Evolutionary conservation across 1,139 yeast species (phyloP), one percentile per base, ranked within the genome.

Genomic region (Nadsonia commutata): DNA sequence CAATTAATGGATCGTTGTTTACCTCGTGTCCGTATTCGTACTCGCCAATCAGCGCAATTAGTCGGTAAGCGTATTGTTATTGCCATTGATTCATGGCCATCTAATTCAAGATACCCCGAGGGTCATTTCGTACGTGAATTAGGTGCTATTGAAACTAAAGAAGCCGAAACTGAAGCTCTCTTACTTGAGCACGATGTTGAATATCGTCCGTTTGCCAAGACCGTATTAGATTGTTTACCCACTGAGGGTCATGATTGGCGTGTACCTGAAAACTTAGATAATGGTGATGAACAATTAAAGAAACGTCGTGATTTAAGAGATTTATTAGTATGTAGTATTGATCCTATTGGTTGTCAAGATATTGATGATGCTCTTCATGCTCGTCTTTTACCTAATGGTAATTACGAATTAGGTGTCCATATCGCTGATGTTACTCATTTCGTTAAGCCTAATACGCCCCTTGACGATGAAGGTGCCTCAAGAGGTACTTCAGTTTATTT

Each of bases 301-400:
- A 51, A 67, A 27, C 76, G 99, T 60, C 73, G 68, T 45, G 99
- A 93, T 62, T 69, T 88, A 48, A 75, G 98, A 57, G 93, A 90
- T 54, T 76, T 85, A 53, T 67, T 85, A 40, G 86, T 93, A 37
- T 93, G 99, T 61, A 82, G 95, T 36, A 93, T 93, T 52, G 99
- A 93, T 70, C 99, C 99, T 13, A 96, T 96, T 2, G 80, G 82
- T 39, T 90, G 98, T 76, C 97, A 88, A 52, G 99, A 93, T 74
- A 93, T 93, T 54, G 99, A 93, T 68, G 99, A 93, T 67, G 98
- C 99, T 1, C 68, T 93, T 45, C 98, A 93, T 59, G 97, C 98
- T 0, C 68, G 72, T 51, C 59, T 62, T 45, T 70, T 93, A 41
- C 88, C 95, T 2, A 90, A 93, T 60, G 98, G 98, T 2, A 85